These are phyloP conservation scores for Crithidia expoeki DNA, from an alignment of 208 protist species.

Conservation along the genomic window DNA sequence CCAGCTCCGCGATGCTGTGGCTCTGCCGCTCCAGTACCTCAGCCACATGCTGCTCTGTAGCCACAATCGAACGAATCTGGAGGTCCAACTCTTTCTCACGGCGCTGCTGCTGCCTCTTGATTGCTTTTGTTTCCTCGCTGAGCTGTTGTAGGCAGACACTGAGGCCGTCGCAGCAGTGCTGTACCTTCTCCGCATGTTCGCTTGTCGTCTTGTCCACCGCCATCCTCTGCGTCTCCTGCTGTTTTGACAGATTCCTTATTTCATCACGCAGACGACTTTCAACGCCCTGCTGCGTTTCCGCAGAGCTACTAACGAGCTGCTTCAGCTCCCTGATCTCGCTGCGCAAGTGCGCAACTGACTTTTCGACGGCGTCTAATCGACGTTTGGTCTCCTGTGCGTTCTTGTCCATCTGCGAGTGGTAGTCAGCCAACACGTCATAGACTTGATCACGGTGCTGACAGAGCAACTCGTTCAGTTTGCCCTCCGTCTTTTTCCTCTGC, in stretches of 20 bases:
- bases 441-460: conserved; percentile 25
- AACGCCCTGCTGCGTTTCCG: neutral
- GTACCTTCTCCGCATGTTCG: conserved; percentile 6
- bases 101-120: conserved; percentile 8
- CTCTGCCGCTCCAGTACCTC: conserved; percentile 39
- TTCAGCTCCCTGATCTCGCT: conserved; percentile 18
- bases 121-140: conserved; percentile 17
- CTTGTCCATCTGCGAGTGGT: conserved; percentile 25
- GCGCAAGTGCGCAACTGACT: conserved; percentile 8
- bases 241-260: neutral
- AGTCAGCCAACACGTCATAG: conserved; percentile 27
- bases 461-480: conserved; percentile 6
- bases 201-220: neutral
- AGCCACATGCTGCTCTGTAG: conserved; percentile 17
- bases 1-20: conserved; percentile 40
- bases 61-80: conserved; percentile 20
- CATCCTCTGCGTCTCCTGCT: conserved; percentile 11
- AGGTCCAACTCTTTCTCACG: conserved; percentile 10
- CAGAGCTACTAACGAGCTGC: neutral
- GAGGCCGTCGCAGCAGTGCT: conserved; percentile 5
- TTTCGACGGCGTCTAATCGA: conserved; percentile 21
- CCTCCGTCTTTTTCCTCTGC: neutral
- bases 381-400: conserved; percentile 15
- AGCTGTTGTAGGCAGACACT: conserved; percentile 11
- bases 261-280: conserved; percentile 2